phyloP scores from a whole-genome alignment of 352 stramenopile genomes.

The Globisporangium cylindrosporum region DNA sequence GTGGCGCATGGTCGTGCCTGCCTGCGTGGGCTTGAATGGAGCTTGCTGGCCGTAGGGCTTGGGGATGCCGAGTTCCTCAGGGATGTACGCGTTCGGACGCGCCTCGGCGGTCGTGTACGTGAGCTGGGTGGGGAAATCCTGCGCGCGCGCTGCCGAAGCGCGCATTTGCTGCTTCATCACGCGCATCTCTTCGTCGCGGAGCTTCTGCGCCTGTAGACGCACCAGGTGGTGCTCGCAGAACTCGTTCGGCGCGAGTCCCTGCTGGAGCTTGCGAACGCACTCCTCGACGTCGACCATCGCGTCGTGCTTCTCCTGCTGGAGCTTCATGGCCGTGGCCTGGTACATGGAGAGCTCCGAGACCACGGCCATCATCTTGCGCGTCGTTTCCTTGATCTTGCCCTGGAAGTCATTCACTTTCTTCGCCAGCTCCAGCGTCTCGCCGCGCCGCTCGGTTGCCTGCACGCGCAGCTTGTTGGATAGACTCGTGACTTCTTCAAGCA shows the following conservation, averaged over 20 bases:
- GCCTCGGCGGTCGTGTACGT: conserved; percentile 89
- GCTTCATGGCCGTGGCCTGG: conserved; percentile 92
- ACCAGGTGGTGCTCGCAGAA: conserved; percentile 77
- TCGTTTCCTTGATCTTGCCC: conserved; percentile 87
- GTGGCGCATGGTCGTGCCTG: conserved; percentile 91
- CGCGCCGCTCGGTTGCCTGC: conserved; percentile 71
- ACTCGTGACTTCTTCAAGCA: conserved; percentile 92
- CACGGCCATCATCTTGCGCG: conserved; percentile 93
- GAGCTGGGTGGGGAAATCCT: conserved; percentile 65
- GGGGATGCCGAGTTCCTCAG: conserved; percentile 89
- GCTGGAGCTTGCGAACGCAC: conserved; percentile 45
- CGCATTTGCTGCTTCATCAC: conserved; percentile 39
- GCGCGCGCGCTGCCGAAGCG: conserved; percentile 41
- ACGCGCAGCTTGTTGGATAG: conserved; percentile 81
- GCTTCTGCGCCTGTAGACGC: conserved; percentile 50
- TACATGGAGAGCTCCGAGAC: conserved; percentile 95
- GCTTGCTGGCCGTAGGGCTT: conserved; percentile 91
- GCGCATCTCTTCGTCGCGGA: conserved; percentile 49
- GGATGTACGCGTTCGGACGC: conserved; percentile 93
- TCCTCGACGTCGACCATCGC: conserved; percentile 65
- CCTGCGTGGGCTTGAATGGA: conserved; percentile 90
- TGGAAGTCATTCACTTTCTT: conserved; percentile 92
- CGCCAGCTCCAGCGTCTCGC: conserved; percentile 79
- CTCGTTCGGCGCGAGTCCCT: conserved; percentile 70
- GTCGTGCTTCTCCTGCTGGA: conserved; percentile 91